Base-by-base conservation (phyloP, 345 rosid species). In the Brassica cretica region DNA sequence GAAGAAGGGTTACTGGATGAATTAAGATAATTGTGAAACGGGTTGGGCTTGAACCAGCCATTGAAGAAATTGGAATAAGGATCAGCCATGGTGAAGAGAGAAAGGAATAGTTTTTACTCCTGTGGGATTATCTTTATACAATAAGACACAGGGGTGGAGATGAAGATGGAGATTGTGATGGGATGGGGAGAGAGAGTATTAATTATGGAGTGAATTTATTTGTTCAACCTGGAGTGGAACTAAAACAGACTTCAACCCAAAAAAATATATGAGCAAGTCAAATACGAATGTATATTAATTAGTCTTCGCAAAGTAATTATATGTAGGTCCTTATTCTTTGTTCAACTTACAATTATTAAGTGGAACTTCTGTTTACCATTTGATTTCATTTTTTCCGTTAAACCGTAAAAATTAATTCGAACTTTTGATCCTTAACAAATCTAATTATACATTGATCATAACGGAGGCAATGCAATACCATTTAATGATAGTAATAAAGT, bases 51-150 rank as follows among this genome's bases (percentile, higher is more conserved):
- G 81, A 87, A 81, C 86, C 84, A 89, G 18, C 83, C 82, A 11
- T 85, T 63, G 84, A 86, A 87, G 89, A 83, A 85, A 80, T 89
- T 89, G 63, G 95, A 88, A 87, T 81, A 87, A 76, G 98, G 95
- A 85, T 91, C 97, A 72, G 88, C 90, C 98, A 93, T 93, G 86
- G 86, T 79, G 80, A 79, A 65, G 69, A 65, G 66, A 75, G 88
- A 66, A 18, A 37, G 25, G 74, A 79, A 73, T 80, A 80, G 79
- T 74, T 85, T 74, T 73, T 60, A 71, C 77, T 24, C 66, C 77
- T 84, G 72, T 86, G 89, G 72, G 81, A 82, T 86, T 78, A 88
- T 84, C 86, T 87, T 88, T 88, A 74, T 80, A 80, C 79, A 84
- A 82, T 85, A 75, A 66, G 74, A 77, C 74, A 56, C 73, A 29